Conservation (phyloP, 306 rosid genomes). For the Psophocarpus tetragonolobus region DNA sequence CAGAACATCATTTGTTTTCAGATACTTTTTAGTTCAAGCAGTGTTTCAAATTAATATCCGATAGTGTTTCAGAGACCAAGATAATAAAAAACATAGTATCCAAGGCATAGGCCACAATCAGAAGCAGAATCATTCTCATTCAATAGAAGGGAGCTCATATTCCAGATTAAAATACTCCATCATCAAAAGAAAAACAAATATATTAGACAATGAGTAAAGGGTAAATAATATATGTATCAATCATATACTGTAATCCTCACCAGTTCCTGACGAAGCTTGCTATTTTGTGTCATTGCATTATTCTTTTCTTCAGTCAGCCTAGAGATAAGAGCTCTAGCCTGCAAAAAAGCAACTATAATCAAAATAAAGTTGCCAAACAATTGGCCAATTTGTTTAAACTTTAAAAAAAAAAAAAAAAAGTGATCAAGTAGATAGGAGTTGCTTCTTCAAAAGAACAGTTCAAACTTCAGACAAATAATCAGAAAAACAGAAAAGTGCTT, state of each 20-base stretch:
- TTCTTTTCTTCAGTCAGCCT: conserved; percentile 78
- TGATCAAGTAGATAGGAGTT: no score
- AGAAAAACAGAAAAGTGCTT: no score
- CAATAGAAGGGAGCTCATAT: background rate
- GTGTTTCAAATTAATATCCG: background rate
- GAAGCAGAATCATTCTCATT: conserved; percentile 9
- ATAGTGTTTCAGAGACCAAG: background rate
- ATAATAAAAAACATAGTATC: background rate
- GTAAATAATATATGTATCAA: background rate
- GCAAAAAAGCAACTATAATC: conserved; percentile 36
- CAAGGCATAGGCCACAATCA: conserved; percentile 2
- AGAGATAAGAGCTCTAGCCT: conserved; percentile 71
- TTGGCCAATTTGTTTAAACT: no score
- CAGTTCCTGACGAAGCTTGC: conserved; percentile 84
- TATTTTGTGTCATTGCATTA: conserved; percentile 64
- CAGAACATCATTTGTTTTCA: conserved; percentile 2
- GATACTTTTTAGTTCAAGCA: background rate
- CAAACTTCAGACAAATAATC: no score
- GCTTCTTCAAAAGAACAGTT: no score
- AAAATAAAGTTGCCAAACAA: conserved; percentile 23
- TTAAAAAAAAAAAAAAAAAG: no score
- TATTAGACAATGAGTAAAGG: conserved; percentile 3
- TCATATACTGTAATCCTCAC: conserved; percentile 44
- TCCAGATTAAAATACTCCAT: background rate
- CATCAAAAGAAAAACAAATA: conserved; percentile 5